These are phyloP conservation scores for Monascus ruber DNA, from an alignment of 2,329 filamentous ascomycete genomes.

Conservation along the genomic window DNA sequence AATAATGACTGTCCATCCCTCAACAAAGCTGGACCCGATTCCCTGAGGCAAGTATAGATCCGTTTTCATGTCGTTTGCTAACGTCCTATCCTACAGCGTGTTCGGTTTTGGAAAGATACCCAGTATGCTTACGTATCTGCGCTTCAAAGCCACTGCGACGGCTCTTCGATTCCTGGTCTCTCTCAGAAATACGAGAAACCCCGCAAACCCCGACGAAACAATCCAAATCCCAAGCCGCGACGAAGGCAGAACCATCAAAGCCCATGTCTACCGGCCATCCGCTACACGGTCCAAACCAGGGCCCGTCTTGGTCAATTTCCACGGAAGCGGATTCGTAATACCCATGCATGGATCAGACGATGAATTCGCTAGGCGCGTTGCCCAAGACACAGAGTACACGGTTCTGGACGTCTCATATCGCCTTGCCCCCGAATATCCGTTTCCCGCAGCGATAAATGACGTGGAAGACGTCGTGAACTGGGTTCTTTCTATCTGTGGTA, in stretches of 20 bases:
- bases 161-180: not conserved
- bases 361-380: constrained; percentile 15
- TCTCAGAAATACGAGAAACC: not conserved
- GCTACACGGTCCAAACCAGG: constrained; percentile 3
- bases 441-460: constrained; percentile 27
- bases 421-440: constrained; percentile 28
- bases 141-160: not conserved
- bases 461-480: constrained; percentile 22
- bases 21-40: too few species aligned
- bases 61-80: too few species aligned
- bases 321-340: constrained; percentile 21
- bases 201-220: constrained; percentile 13
- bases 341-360: constrained; percentile 16
- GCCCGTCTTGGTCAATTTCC: constrained; percentile 20
- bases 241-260: constrained; percentile 12
- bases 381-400: constrained; percentile 10
- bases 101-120: too few species aligned
- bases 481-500: constrained; percentile 17
- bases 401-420: constrained; percentile 29
- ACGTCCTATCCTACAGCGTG: too few species aligned
- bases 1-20: too few species aligned
- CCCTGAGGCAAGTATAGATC: too few species aligned
- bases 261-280: constrained; percentile 15
- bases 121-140: not conserved
- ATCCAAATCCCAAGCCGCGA: constrained; percentile 20